phyloP scores from a whole-genome alignment of 306 rosid genomes.

The Casuarina glauca region DNA sequence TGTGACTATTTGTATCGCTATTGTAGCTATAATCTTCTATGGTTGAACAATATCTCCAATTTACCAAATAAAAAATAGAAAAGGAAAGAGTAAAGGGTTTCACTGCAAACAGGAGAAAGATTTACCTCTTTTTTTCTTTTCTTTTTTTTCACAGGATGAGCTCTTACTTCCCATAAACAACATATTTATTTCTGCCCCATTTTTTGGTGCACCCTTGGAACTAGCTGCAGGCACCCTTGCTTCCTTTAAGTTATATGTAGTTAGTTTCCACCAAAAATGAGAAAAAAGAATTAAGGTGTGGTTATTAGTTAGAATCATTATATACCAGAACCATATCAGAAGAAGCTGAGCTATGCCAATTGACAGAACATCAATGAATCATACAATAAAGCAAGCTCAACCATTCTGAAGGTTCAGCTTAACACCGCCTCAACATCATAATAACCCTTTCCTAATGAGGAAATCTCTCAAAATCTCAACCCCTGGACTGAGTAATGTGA shows the following conservation, averaged over 20 bases:
- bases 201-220: conserved; percentile 72
- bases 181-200: conserved; percentile 78
- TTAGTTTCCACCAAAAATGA: conserved; percentile 12
- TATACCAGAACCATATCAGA: neutral
- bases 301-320: neutral
- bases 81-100: neutral
- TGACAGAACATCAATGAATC: neutral
- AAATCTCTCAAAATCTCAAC: neutral
- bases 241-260: conserved; percentile 50
- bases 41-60: neutral
- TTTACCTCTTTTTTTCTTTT: conserved; percentile 54
- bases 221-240: conserved; percentile 97
- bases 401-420: neutral
- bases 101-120: neutral
- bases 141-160: conserved; percentile 55
- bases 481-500: neutral
- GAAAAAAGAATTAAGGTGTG: neutral
- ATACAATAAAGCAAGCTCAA: neutral
- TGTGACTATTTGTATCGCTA: neutral
- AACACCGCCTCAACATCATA: neutral
- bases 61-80: neutral
- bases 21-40: neutral
- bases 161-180: conserved; percentile 32
- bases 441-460: neutral
- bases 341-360: neutral